Evolutionary conservation across 139 green algal genomes (phyloP).

Genomic region (Bryopsis sp.): DNA sequence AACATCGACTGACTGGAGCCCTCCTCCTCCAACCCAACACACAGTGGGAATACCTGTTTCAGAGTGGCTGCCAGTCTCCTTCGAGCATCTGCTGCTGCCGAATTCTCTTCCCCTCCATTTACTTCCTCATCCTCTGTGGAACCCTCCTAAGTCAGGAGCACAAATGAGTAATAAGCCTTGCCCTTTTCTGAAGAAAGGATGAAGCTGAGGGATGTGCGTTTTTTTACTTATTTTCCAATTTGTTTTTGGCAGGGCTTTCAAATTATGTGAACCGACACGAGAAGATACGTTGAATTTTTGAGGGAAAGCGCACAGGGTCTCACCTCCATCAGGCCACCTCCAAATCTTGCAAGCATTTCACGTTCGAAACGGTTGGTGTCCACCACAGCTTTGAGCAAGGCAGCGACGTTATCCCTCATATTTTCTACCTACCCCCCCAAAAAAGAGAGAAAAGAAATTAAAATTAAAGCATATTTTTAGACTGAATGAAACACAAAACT

Average conservation of each 20-base stretch:
- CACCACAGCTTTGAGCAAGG: constrained; percentile 81
- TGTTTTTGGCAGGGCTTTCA: not conserved
- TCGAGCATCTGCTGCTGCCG: constrained; percentile 1
- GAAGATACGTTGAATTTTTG: not conserved
- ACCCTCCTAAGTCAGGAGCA: constrained; percentile 12
- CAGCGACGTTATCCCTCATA: constrained; percentile 53
- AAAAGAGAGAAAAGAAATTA: not conserved
- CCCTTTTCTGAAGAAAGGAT: too few relatives aligned
- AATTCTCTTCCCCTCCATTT: constrained; percentile 2
- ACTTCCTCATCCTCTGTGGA: not conserved
- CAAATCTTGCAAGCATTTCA: constrained; percentile 83
- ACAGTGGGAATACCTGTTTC: too few relatives aligned
- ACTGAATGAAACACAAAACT: too few relatives aligned
- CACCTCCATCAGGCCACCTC: constrained; percentile 24
- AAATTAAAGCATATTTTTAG: not conserved
- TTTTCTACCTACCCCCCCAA: constrained; percentile 17
- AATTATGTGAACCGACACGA: not conserved
- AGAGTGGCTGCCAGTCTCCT: constrained; percentile 3
- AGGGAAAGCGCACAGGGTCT: not conserved
- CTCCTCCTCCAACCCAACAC: too few relatives aligned
- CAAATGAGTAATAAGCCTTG: too few relatives aligned
- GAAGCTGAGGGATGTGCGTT: too few relatives aligned
- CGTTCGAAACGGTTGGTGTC: constrained; percentile 92
- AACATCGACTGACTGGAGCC: too few relatives aligned
- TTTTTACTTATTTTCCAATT: too few relatives aligned